A percentile compares a stretch with the other conserved stretches of the same genome.
Evolutionary conservation across 2,329 filamentous ascomycete species (phyloP).

Genomic region (Aureobasidium sp.): DNA sequence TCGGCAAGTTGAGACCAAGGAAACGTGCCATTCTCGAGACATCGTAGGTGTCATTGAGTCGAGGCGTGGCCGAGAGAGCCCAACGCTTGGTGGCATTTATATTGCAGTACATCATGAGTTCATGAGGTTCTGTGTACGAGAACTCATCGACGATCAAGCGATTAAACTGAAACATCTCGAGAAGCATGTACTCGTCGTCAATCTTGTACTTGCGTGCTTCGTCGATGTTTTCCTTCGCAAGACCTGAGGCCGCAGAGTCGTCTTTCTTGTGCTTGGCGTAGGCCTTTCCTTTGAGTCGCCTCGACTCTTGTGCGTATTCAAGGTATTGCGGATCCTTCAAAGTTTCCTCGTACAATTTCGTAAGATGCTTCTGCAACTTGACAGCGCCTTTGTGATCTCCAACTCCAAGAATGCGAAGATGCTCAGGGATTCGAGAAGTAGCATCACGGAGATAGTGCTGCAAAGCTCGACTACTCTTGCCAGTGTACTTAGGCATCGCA

Average conservation of each 20-base stretch:
- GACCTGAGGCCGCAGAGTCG: background rate
- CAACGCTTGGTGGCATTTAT: constrained; percentile 49
- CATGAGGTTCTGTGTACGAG: constrained; percentile 44
- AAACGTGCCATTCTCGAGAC: constrained; percentile 53
- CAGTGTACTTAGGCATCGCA: constrained; percentile 37
- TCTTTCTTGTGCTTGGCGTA: background rate
- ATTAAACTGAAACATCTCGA: constrained; percentile 57
- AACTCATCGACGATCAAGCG: constrained; percentile 60
- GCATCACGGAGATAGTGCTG: constrained; percentile 48
- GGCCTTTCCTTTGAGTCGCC: constrained; percentile 6
- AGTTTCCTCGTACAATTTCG: constrained; percentile 22
- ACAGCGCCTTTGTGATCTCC: constrained; percentile 28
- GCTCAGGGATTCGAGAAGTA: constrained; percentile 34
- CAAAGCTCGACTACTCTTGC: constrained; percentile 41
- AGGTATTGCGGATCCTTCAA: constrained; percentile 31
- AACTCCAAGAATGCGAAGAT: constrained; percentile 28
- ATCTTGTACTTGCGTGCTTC: background rate
- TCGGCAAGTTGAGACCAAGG: constrained; percentile 49
- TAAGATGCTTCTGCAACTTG: constrained; percentile 26
- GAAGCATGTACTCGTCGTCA: constrained; percentile 23
- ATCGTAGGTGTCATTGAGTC: constrained; percentile 51
- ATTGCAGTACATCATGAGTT: constrained; percentile 19
- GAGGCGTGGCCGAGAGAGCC: constrained; percentile 58
- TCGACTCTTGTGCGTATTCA: constrained; percentile 26
- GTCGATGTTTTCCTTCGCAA: background rate